A percentile compares a stretch with the other conserved stretches of the same genome.
Evolutionary conservation across 768 basidiomycete species (phyloP).

Genomic region (Russula foetens): DNA sequence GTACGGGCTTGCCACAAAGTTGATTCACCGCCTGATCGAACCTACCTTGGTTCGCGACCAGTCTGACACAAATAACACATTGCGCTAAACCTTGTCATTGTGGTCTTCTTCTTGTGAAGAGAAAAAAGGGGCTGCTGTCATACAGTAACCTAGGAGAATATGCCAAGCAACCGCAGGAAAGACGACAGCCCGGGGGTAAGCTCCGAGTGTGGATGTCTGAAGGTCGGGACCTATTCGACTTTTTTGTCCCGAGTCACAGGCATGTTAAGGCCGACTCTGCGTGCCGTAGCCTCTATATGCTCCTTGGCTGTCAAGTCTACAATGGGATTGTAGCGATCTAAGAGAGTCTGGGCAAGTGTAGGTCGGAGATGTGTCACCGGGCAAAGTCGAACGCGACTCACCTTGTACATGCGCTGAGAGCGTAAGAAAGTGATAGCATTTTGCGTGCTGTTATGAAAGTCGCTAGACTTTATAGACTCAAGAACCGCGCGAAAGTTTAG

Average conservation of each 20-base stretch:
- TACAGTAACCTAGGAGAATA: background rate
- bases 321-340: slow-evolving; percentile 85
- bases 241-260: slow-evolving; percentile 38
- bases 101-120: background rate
- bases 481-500: slow-evolving; percentile 48
- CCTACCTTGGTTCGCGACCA: background rate
- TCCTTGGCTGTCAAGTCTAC: slow-evolving; percentile 74
- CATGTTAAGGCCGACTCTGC: slow-evolving; percentile 82
- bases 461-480: slow-evolving; percentile 24
- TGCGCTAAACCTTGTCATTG: background rate
- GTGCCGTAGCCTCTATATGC: slow-evolving; percentile 74
- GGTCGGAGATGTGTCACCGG: background rate
- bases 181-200: too few species aligned
- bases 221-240: slow-evolving; percentile 2
- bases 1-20: background rate
- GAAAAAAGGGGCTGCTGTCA: background rate
- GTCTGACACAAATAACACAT: background rate
- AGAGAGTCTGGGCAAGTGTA: slow-evolving; percentile 43
- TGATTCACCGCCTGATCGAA: background rate
- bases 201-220: background rate
- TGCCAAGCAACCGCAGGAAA: too few species aligned
- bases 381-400: slow-evolving; percentile 27
- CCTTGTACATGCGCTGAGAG: slow-evolving; percentile 73
- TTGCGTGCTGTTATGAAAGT: slow-evolving; percentile 42
- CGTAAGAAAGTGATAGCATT: slow-evolving; percentile 59